Conservation (phyloP, 768 basidiomycete species). For the Mrakia gelida region DNA sequence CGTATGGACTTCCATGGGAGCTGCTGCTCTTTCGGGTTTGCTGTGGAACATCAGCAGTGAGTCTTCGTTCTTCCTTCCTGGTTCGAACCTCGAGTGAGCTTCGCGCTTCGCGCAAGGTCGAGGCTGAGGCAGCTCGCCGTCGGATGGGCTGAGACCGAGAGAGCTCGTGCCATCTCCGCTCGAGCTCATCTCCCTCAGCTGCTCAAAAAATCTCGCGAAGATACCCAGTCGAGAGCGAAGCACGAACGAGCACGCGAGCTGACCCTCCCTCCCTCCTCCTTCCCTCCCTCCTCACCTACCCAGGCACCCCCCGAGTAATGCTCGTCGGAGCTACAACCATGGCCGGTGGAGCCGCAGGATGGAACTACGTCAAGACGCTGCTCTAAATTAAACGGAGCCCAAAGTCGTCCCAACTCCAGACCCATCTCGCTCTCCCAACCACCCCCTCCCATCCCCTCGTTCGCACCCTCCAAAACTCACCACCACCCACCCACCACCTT, state of each 20-base stretch:
- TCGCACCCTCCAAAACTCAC: neutral
- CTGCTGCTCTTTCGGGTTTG: neutral
- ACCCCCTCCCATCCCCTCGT: too few relatives aligned
- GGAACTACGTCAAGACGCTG: constrained; percentile 13
- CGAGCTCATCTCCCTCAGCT: too few relatives aligned
- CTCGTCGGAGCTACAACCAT: constrained; percentile 3
- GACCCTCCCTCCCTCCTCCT: neutral
- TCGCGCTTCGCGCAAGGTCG: neutral
- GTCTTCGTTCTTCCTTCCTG: neutral
- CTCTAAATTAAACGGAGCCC: neutral
- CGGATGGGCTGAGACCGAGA: neutral
- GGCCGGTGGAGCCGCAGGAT: constrained; percentile 8
- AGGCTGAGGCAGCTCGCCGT: too few relatives aligned
- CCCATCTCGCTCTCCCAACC: neutral
- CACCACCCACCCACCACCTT: neutral
- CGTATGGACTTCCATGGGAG: constrained; percentile 6
- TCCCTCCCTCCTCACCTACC: neutral
- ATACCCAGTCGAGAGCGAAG: too few relatives aligned
- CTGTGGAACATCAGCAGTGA: constrained; percentile 17
- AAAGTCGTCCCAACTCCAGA: neutral
- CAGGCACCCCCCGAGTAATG: constrained; percentile 4
- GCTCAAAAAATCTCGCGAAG: too few relatives aligned
- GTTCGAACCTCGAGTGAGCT: neutral
- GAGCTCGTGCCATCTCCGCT: too few relatives aligned
- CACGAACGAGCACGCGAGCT: neutral